Percentiles rank a stretch among this genome's conserved stretches.
Evolutionary conservation across 1,284 basidiomycete species (phyloP).

Genomic region (Stereum hirsutum): DNA sequence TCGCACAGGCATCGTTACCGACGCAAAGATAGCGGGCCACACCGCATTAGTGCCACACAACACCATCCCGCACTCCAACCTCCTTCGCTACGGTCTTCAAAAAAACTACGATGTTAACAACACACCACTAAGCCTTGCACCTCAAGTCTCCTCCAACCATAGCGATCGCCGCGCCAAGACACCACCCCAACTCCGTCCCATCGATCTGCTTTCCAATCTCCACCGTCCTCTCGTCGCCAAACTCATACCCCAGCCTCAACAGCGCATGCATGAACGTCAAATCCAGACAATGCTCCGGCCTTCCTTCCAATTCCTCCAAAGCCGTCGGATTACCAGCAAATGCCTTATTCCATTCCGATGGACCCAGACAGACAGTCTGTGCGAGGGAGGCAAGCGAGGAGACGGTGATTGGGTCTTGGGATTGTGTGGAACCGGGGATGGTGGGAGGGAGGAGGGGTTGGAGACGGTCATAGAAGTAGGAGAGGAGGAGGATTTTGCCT

Average conservation of each 20-base stretch:
- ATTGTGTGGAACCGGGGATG: conserved; percentile 9
- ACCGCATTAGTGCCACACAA: too few relatives aligned
- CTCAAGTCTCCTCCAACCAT: conserved; percentile 56
- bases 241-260: conserved; percentile 79
- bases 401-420: conserved; percentile 51
- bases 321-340: conserved; percentile 46
- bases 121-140: conserved; percentile 35
- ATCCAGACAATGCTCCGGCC: conserved; percentile 94
- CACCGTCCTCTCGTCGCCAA: conserved; percentile 58
- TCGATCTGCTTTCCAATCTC: conserved; percentile 83
- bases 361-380: conserved; percentile 64
- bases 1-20: too few relatives aligned
- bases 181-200: conserved; percentile 95
- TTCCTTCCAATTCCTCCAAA: conserved; percentile 69
- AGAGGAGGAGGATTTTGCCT: conserved; percentile 78
- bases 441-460: conserved; percentile 58
- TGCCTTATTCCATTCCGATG: conserved; percentile 43
- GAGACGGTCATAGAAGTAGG: conserved; percentile 97
- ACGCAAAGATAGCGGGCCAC: too few relatives aligned
- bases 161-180: conserved; percentile 76
- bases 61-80: too few relatives aligned
- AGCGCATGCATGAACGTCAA: conserved; percentile 92
- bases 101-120: too few relatives aligned
- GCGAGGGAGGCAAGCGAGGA: conserved; percentile 61
- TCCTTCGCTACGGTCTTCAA: too few relatives aligned